Percentiles rank a stretch among this genome's conserved stretches.
Evolutionary conservation across 805 yeast species (phyloP).

Genomic region (Kluyveromyces wickerhamii): DNA sequence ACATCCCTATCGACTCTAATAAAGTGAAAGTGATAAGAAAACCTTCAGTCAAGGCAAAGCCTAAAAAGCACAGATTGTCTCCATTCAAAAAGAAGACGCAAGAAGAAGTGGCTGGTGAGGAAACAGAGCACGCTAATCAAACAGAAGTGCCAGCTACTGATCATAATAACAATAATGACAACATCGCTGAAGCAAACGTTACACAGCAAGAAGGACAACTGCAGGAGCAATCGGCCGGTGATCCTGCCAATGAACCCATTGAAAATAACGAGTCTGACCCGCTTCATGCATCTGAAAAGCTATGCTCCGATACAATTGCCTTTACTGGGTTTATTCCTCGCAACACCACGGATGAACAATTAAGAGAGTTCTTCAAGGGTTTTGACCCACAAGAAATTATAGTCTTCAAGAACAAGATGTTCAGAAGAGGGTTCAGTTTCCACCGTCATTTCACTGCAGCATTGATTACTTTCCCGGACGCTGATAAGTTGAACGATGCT

Average conservation of each 20-base stretch:
- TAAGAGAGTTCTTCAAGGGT: slow-evolving; percentile 38
- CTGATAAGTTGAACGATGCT: slow-evolving; percentile 37
- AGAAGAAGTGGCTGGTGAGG: background rate
- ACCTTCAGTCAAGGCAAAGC: background rate
- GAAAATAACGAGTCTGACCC: background rate
- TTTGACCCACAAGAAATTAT: slow-evolving; percentile 41
- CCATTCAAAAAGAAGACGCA: background rate
- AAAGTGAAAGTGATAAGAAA: slow-evolving; percentile 4
- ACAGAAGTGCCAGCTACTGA: no score
- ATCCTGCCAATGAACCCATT: background rate
- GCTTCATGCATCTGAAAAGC: slow-evolving; percentile 2
- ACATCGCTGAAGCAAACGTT: background rate
- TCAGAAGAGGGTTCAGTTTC: slow-evolving; percentile 20
- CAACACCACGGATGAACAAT: slow-evolving; percentile 36
- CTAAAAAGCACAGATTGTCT: slow-evolving; percentile 3
- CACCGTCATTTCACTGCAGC: slow-evolving; percentile 40
- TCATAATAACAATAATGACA: background rate
- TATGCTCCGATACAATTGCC: slow-evolving; percentile 37
- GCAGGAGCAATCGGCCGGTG: background rate
- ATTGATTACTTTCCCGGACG: slow-evolving; percentile 40
- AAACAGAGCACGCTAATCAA: background rate
- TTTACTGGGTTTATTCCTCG: slow-evolving; percentile 36
- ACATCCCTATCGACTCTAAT: slow-evolving; percentile 8
- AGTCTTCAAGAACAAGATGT: slow-evolving; percentile 35
- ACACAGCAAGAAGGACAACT: no score